Base-by-base conservation (phyloP, 768 basidiomycete species). In the Suillus americanus region DNA sequence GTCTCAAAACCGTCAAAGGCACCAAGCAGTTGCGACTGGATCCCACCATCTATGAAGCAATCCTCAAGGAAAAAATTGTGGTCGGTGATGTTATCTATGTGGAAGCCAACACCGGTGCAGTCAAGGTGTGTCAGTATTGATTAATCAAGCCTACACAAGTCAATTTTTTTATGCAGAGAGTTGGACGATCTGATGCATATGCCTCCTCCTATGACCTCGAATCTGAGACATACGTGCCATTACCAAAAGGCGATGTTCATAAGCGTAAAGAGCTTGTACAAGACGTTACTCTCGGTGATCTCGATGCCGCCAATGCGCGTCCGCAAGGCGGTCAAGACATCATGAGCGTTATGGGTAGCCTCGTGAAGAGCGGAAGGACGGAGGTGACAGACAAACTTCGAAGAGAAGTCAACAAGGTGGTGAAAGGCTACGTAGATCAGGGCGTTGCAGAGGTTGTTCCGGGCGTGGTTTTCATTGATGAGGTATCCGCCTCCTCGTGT, bases 261-360 rank as follows among this genome's bases (percentile, higher is more conserved):
- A 98, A 98, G 78, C 86, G 90, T 64, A 97, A 97, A 76, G 95
- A 97, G 71, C 85, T 97, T 12, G 93, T 98, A 2, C 95, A 98
- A 75, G 95, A 97, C 66, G 91, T 98, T 50, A 97, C 95, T 0
- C 81, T 99, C 5, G 95, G 96, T 59, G 97, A 99, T 73, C 82
- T 99, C 43, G 97, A 99, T 74, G 92, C 94, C 48, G 97, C 97
- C 4, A 99, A 99, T 74, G 96, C 95, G 5, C 86, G 95, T 33
- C 97, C 97, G 14, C 94, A 93, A 73, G 92, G 97, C 23, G 96
- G 97, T 2, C 97, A 98, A 77, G 97, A 99, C 70, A 97, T 99
- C 75, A 98, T 98, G 96, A 92, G 91, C 73, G 95, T 98, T 35
- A 98, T 99, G 97, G 90, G 87, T 7, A 90, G 81, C 69, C 82